These are phyloP conservation scores for Solanum gandarillasii DNA, from an alignment of 257 asterid genomes.

Conservation along the genomic window DNA sequence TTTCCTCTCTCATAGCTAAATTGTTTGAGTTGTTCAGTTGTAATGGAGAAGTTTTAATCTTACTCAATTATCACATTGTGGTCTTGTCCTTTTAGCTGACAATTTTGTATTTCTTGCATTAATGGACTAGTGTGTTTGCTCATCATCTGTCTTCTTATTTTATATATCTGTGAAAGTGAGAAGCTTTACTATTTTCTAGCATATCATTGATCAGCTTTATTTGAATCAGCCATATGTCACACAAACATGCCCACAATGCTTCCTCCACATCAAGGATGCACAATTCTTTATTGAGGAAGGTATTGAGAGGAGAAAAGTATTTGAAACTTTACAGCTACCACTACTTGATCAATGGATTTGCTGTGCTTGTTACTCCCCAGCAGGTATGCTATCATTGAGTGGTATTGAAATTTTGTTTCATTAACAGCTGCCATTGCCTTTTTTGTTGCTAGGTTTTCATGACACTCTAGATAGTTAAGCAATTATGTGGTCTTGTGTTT, in stretches of 20 bases:
- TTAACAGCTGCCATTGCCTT: not conserved
- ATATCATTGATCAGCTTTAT: not conserved
- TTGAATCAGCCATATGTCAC: constrained; percentile 47
- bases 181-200: not conserved
- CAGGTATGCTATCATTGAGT: constrained; percentile 40
- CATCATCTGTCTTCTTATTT: not conserved
- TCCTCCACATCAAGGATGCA: constrained; percentile 57
- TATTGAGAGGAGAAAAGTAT: constrained; percentile 63
- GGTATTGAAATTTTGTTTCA: not conserved
- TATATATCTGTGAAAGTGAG: not conserved
- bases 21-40: not conserved
- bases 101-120: not conserved
- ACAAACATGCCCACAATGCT: constrained; percentile 11
- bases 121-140: not conserved
- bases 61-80: not conserved
- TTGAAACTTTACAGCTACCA: constrained; percentile 91
- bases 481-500: not conserved
- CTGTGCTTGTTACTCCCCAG: constrained; percentile 75
- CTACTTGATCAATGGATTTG: constrained; percentile 84
- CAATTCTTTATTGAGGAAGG: constrained; percentile 53
- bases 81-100: not conserved
- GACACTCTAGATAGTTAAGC: not conserved
- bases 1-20: not conserved
- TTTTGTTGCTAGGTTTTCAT: not conserved
- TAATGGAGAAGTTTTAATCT: not conserved